Percentiles rank a stretch among this genome's conserved stretches.
Conservation (phyloP, 2,329 filamentous ascomycete genomes). For the Phialocephala sp. region DNA sequence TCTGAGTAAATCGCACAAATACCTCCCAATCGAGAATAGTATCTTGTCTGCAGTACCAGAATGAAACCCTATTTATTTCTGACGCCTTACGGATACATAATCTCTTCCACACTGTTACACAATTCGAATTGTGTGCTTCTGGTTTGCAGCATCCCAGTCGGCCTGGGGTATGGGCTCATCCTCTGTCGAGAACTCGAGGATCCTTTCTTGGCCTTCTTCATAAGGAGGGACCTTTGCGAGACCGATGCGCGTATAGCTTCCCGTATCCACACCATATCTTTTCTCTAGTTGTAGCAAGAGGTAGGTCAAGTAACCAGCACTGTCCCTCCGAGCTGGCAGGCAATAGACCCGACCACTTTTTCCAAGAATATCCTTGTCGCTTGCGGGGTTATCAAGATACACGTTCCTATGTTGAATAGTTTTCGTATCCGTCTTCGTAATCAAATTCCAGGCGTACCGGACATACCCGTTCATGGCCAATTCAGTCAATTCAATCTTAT, state of each 20-base stretch:
- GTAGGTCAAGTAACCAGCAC: background rate
- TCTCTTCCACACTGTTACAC: background rate
- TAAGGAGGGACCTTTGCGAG: background rate
- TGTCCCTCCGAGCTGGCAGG: background rate
- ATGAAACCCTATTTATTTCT: no score
- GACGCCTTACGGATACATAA: no score
- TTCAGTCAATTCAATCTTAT: background rate
- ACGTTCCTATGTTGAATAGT: background rate
- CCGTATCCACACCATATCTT: background rate
- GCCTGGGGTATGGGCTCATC: background rate
- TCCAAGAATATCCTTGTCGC: background rate
- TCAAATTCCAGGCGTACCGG: background rate
- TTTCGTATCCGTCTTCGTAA: background rate
- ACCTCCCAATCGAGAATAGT: background rate
- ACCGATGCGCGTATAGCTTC: background rate
- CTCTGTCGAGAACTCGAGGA: background rate
- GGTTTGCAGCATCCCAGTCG: background rate
- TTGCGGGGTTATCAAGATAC: background rate
- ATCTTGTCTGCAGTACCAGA: background rate
- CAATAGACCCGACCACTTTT: background rate
- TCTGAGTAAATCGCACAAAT: no score
- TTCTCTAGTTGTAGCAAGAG: slow-evolving; percentile 2
- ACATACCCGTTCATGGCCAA: background rate
- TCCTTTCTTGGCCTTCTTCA: background rate
- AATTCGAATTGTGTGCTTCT: background rate